Percentiles rank a stretch among this genome's conserved stretches.
Conservation (phyloP, 2,329 filamentous ascomycete species). For the Daldinia sp. region DNA sequence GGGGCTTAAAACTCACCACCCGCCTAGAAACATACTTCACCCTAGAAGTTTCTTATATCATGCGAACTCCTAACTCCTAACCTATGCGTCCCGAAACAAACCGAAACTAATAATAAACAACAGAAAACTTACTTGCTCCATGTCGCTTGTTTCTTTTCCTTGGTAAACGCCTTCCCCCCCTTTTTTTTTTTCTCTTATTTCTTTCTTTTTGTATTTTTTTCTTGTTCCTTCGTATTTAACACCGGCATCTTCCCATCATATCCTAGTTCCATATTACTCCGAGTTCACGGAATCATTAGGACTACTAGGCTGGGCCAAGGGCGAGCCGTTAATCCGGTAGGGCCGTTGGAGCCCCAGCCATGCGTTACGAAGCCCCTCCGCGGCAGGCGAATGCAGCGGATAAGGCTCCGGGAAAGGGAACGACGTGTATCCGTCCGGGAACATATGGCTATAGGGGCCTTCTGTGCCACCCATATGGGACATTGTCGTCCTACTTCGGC, state of each 20-base stretch:
- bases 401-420: slow-evolving; percentile 8
- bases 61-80: neutral
- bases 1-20: neutral
- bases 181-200: neutral
- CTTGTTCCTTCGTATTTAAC: neutral
- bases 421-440: neutral
- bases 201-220: neutral
- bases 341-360: neutral
- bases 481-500: neutral
- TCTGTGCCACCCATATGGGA: neutral
- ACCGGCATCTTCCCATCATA: neutral
- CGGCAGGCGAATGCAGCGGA: neutral
- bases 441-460: neutral
- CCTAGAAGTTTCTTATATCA: neutral
- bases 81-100: neutral
- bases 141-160: neutral
- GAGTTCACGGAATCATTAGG: neutral
- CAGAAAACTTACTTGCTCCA: neutral
- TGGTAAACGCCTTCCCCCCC: neutral
- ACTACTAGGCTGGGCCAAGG: neutral
- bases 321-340: neutral
- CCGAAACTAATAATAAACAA: neutral
- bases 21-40: neutral
- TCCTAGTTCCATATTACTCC: neutral
- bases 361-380: slow-evolving; percentile 10